Evolutionary conservation across 345 rosid genomes (phyloP).

Genomic region (Heritiera fomes): DNA sequence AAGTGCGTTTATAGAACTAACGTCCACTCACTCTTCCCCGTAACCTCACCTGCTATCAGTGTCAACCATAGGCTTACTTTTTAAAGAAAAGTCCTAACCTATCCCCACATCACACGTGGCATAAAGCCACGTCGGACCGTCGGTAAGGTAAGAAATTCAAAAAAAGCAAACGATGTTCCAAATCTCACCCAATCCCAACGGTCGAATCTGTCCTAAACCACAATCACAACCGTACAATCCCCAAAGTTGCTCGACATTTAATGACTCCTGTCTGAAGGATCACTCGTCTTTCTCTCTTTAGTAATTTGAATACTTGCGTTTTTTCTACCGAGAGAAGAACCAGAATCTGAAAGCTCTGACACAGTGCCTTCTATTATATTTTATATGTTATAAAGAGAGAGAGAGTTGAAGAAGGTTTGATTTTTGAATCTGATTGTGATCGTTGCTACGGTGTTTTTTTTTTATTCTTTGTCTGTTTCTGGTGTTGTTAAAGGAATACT

Average conservation of each 20-base stretch:
- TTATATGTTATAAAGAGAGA: too few species aligned
- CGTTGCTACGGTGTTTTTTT: slow-evolving; percentile 11
- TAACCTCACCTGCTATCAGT: slow-evolving; percentile 15
- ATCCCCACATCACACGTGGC: slow-evolving; percentile 36
- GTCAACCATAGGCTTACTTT: not conserved
- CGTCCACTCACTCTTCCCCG: not conserved
- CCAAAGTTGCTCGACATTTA: slow-evolving; percentile 29
- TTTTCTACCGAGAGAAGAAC: not conserved
- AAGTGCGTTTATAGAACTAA: not conserved
- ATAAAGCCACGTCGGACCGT: slow-evolving; percentile 37
- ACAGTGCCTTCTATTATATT: too few species aligned
- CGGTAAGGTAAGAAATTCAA: slow-evolving; percentile 16
- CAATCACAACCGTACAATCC: slow-evolving; percentile 46
- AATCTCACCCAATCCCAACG: slow-evolving; percentile 45
- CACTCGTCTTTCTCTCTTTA: slow-evolving; percentile 9
- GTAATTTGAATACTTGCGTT: not conserved
- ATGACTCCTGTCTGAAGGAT: not conserved
- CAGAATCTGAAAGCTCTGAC: slow-evolving; percentile 11
- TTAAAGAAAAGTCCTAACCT: not conserved
- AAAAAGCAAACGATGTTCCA: slow-evolving; percentile 36
- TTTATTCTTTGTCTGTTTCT: slow-evolving; percentile 20
- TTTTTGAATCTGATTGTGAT: slow-evolving; percentile 17
- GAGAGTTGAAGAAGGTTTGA: too few species aligned
- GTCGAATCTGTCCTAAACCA: slow-evolving; percentile 32
- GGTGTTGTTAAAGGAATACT: slow-evolving; percentile 10